Evolutionary conservation across 345 rosid species (phyloP), one percentile per base, ranked within the genome.

Genomic region (Tarenaya hassleriana): DNA sequence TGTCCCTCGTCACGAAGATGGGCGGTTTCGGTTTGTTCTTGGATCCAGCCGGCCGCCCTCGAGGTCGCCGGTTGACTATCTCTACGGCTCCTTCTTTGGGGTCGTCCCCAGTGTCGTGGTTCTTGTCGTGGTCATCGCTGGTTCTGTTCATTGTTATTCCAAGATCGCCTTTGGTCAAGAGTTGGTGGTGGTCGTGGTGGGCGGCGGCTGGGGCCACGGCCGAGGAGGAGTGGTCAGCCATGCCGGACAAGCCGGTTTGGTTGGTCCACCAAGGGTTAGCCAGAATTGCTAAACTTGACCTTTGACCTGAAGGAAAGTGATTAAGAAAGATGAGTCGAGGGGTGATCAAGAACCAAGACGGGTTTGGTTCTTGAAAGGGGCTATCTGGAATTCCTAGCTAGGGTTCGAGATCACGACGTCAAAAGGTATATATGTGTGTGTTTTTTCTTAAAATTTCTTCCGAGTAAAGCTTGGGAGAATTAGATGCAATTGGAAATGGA

Each of bases 21-120:
- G 91, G 95, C 3, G 91, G 83, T 55, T 80, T 86, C 1, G 91
- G 79, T 66, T 76, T 85, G 77, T 85, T 85, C 59, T 78, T 85
- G 34, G 95, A 85, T 35, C 95, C 95, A 3, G 95, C 78, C 19
- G 95, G 95, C 7, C 95, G 77, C 12, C 95, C 95, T 38, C 95
- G 66, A 0, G 88, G 83, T 66, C 95, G 69, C 10, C 95, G 76
- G 47, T 41, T 86, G 4, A 82, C 86, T 1, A 76, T 56, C 34
- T 82, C 95, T 5, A 86, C 78, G 0, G 83, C 95, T 0, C 85
- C 90, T 38, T 80, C 90, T 66, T 58, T 78, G 21, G 77, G 82
- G 52, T 85, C 95, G 7, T 65, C 64, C 10, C 75, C 80, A 13
- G 72, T 62, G 10, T 77, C 89, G 0, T 78, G 83, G 4, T 84